Conservation (phyloP, 2,329 filamentous ascomycete genomes). For the Sclerotinia nivalis region DNA sequence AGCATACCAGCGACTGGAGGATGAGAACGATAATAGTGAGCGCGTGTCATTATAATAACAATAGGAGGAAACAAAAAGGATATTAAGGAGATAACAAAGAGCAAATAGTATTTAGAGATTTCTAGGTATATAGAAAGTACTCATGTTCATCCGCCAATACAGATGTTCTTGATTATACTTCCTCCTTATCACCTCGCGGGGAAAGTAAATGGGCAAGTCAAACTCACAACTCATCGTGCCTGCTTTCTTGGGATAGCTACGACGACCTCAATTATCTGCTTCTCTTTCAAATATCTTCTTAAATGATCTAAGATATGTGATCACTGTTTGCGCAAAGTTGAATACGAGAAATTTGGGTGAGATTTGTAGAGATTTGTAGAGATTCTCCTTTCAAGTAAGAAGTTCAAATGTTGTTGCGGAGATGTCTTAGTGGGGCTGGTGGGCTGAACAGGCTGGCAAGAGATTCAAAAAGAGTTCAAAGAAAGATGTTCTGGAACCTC, state of each 20-base stretch:
- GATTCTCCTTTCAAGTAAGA: slow-evolving; percentile 17
- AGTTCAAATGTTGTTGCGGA: slow-evolving; percentile 19
- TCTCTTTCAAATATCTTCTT: neutral
- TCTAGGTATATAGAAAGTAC: slow-evolving; percentile 5
- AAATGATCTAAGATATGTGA: neutral
- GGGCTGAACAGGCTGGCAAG: slow-evolving; percentile 25
- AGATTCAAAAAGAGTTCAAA: slow-evolving; percentile 17
- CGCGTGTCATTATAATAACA: slow-evolving; percentile 21
- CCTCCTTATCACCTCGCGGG: slow-evolving; percentile 13
- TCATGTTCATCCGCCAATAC: slow-evolving; percentile 10
- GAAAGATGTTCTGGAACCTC: slow-evolving; percentile 1
- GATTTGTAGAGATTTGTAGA: neutral
- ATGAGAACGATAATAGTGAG: slow-evolving; percentile 18
- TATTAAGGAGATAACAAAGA: neutral
- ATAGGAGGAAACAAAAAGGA: slow-evolving; percentile 17
- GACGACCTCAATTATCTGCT: slow-evolving; percentile 24
- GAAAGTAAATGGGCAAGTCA: slow-evolving; percentile 24
- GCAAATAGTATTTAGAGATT: neutral
- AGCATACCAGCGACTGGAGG: slow-evolving; percentile 79
- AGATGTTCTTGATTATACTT: neutral
- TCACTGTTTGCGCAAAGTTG: neutral
- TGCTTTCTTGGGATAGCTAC: slow-evolving; percentile 26
- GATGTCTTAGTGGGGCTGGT: slow-evolving; percentile 24
- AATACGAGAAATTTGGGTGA: neutral
- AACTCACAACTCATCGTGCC: slow-evolving; percentile 42